Percentiles rank a stretch among this genome's conserved stretches.
These are phyloP conservation scores for Podospora appendiculata DNA, from an alignment of 495 filamentous ascomycete genomes.

Conservation along the genomic window DNA sequence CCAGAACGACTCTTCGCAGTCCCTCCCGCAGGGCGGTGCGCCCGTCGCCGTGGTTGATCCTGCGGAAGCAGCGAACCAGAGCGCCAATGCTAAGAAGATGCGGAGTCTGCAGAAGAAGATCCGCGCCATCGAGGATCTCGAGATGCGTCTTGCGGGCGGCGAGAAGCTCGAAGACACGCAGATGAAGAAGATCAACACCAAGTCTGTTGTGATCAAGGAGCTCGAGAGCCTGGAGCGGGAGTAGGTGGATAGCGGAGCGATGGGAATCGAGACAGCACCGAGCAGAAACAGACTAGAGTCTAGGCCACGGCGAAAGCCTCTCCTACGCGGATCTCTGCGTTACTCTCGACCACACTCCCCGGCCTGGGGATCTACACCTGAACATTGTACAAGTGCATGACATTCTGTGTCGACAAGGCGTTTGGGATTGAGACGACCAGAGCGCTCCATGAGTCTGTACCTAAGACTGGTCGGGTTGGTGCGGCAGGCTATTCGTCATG, in stretches of 20 bases:
- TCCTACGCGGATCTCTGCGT: too few relatives aligned
- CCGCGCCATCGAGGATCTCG: conserved; percentile 92
- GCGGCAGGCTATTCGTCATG: neutral
- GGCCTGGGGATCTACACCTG: too few relatives aligned
- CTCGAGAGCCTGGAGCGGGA: conserved; percentile 46
- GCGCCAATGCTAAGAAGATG: conserved; percentile 69
- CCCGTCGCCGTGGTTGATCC: conserved; percentile 22
- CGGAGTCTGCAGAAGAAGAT: conserved; percentile 91
- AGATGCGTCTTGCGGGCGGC: conserved; percentile 86
- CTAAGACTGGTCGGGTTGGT: neutral
- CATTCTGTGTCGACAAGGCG: too few relatives aligned
- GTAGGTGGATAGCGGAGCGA: neutral
- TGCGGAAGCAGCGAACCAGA: conserved; percentile 45
- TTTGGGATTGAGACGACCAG: too few relatives aligned
- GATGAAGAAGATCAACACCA: conserved; percentile 95
- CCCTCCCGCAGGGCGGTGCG: conserved; percentile 19
- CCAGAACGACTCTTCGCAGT: conserved; percentile 15
- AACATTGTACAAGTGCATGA: too few relatives aligned
- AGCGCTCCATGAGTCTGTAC: too few relatives aligned
- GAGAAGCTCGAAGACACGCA: conserved; percentile 98
- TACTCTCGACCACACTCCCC: too few relatives aligned
- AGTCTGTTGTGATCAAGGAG: conserved; percentile 73
- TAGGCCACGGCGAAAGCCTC: too few relatives aligned
- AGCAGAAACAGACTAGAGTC: neutral
- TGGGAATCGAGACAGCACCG: neutral